Evolutionary conservation across 2,329 filamentous ascomycete species (phyloP).

Genomic region (Tolypocladium endophyticum): DNA sequence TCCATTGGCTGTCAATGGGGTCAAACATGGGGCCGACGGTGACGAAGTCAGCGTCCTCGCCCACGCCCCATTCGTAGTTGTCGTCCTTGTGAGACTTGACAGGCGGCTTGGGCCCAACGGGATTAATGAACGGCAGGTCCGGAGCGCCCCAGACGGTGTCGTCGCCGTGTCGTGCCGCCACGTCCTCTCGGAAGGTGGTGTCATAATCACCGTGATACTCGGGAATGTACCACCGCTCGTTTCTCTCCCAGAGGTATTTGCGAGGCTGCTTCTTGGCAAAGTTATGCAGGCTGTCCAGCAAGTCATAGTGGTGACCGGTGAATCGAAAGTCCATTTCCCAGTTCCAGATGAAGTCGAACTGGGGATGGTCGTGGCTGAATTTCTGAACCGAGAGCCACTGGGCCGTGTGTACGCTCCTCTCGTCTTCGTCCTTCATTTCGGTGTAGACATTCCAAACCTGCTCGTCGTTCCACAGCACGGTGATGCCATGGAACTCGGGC

Average conservation of each 20-base stretch:
- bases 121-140: constrained; percentile 47
- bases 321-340: constrained; percentile 79
- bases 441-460: constrained; percentile 72
- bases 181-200: constrained; percentile 53
- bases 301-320: constrained; percentile 73
- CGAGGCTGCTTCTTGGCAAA: constrained; percentile 61
- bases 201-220: constrained; percentile 56
- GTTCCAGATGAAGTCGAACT: constrained; percentile 78
- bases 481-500: constrained; percentile 58
- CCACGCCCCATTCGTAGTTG: constrained; percentile 65
- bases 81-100: constrained; percentile 48
- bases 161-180: constrained; percentile 42
- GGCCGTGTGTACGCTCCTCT: constrained; percentile 43
- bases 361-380: constrained; percentile 64
- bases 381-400: constrained; percentile 68
- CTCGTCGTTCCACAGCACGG: constrained; percentile 63
- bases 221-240: constrained; percentile 63
- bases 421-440: constrained; percentile 52
- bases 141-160: constrained; percentile 57
- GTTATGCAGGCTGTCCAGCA: constrained; percentile 53
- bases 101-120: constrained; percentile 54
- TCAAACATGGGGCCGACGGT: constrained; percentile 74
- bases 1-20: constrained; percentile 61
- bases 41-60: constrained; percentile 64
- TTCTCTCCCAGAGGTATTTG: constrained; percentile 64